Conservation (phyloP, 1,284 basidiomycete genomes). For the Clitocybe nebularis region DNA sequence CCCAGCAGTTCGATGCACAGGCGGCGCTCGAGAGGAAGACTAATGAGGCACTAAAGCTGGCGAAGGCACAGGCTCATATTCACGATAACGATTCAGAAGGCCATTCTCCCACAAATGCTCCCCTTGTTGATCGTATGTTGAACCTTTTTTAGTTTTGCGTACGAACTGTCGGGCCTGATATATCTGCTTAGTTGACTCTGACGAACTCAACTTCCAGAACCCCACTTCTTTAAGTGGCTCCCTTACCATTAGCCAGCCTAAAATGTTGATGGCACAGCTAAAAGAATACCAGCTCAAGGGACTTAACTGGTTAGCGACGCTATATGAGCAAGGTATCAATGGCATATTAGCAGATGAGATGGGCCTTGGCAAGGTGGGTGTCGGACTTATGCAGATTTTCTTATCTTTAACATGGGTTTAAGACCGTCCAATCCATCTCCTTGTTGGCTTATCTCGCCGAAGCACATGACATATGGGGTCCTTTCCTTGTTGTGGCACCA, state of each 20-base stretch:
- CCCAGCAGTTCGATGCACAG: constrained; percentile 82
- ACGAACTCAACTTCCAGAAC: constrained; percentile 99
- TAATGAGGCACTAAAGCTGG: constrained; percentile 69
- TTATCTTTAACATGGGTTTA: constrained; percentile 7
- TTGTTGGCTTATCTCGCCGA: constrained; percentile 96
- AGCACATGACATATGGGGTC: constrained; percentile 98
- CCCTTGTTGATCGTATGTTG: constrained; percentile 65
- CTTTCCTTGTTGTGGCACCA: constrained; percentile 98
- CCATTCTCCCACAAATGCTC: constrained; percentile 17
- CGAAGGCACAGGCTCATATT: constrained; percentile 62
- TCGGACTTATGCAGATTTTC: constrained; percentile 3
- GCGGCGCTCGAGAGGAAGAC: constrained; percentile 78
- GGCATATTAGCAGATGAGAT: constrained; percentile 98
- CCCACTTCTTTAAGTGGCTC: constrained; percentile 90
- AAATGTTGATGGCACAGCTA: constrained; percentile 94
- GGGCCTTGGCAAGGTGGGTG: constrained; percentile 86
- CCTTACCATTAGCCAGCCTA: constrained; percentile 87
- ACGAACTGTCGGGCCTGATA: no score
- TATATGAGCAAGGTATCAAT: constrained; percentile 99
- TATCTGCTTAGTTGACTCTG: constrained; percentile 72
- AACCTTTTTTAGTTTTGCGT: no score
- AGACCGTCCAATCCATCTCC: constrained; percentile 99
- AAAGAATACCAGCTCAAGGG: constrained; percentile 99
- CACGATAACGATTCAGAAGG: constrained; percentile 43
- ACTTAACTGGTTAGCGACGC: constrained; percentile 95